A percentile compares a stretch with the other conserved stretches of the same genome.
Conservation (phyloP, 2,329 filamentous ascomycete genomes). For the Fusarium compactum region DNA sequence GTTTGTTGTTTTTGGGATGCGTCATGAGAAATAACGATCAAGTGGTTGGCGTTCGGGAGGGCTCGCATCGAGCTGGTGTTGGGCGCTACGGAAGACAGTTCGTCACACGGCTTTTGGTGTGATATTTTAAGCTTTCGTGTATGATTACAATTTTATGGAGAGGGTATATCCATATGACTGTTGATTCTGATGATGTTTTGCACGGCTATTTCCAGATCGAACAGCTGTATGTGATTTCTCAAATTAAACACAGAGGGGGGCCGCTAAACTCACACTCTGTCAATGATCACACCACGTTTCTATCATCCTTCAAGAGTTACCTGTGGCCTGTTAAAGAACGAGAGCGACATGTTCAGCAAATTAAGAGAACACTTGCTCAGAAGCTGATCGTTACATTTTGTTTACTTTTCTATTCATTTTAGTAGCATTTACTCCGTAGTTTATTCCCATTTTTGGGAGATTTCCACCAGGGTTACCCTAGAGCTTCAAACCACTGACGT, state of each 20-base stretch:
- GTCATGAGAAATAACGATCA: constrained; percentile 47
- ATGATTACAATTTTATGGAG: constrained; percentile 8
- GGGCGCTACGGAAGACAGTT: constrained; percentile 37
- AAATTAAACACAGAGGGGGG: background rate
- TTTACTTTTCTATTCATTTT: no score
- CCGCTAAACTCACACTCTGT: background rate
- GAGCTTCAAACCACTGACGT: constrained; percentile 23
- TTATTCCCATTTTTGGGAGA: background rate
- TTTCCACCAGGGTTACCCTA: background rate
- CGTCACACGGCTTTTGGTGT: constrained; percentile 34
- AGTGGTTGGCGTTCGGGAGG: constrained; percentile 45
- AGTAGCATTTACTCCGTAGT: background rate
- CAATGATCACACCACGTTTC: background rate
- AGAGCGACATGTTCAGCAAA: background rate
- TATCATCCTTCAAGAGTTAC: background rate
- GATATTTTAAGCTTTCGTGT: constrained; percentile 22
- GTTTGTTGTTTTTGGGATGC: constrained; percentile 26
- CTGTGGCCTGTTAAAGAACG: background rate
- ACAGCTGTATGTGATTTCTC: constrained; percentile 3
- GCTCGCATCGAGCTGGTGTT: constrained; percentile 47
- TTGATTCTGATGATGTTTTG: constrained; percentile 9
- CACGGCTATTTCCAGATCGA: background rate
- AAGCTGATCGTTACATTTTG: background rate
- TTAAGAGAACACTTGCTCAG: background rate
- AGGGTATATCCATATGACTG: background rate